Conservation (phyloP, 805 yeast species). For the Candida maesae region DNA sequence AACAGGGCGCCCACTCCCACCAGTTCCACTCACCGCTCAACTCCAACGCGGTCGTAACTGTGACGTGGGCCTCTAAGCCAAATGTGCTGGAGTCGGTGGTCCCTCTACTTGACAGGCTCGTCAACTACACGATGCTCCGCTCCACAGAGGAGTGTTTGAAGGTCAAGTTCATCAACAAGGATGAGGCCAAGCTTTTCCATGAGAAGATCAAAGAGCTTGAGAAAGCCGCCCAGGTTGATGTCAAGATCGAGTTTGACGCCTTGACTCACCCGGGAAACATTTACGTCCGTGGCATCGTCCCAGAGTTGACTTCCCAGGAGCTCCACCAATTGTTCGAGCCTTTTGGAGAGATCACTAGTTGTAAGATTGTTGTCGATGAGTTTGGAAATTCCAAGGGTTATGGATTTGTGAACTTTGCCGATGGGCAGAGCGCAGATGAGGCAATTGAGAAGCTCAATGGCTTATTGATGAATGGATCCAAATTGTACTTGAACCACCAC, state of each 20-base stretch:
- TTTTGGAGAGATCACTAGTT: constrained; percentile 39
- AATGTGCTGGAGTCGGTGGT: not conserved
- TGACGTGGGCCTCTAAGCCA: constrained; percentile 1
- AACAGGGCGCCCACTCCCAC: no score
- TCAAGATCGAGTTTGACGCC: constrained; percentile 25
- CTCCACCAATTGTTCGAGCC: constrained; percentile 33
- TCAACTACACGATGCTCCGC: not conserved
- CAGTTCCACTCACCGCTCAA: constrained; percentile 23
- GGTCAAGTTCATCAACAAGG: constrained; percentile 21
- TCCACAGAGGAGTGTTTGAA: constrained; percentile 8
- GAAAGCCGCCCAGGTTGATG: constrained; percentile 2
- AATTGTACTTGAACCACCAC: constrained; percentile 52
- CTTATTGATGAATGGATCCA: constrained; percentile 32
- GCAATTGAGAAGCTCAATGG: constrained; percentile 59
- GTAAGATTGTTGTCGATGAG: constrained; percentile 45
- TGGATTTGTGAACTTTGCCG: constrained; percentile 63
- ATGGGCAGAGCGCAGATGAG: constrained; percentile 48
- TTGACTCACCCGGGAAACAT: constrained; percentile 54
- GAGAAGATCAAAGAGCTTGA: constrained; percentile 2
- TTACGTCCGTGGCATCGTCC: constrained; percentile 46
- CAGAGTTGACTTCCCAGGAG: constrained; percentile 35
- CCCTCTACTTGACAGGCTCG: constrained; percentile 4
- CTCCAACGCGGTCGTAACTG: constrained; percentile 24
- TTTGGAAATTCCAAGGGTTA: constrained; percentile 45
- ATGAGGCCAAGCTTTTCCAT: constrained; percentile 13